phyloP scores from a whole-genome alignment of 2,329 filamentous ascomycete genomes.

The Hirsutella minnesotensis region DNA sequence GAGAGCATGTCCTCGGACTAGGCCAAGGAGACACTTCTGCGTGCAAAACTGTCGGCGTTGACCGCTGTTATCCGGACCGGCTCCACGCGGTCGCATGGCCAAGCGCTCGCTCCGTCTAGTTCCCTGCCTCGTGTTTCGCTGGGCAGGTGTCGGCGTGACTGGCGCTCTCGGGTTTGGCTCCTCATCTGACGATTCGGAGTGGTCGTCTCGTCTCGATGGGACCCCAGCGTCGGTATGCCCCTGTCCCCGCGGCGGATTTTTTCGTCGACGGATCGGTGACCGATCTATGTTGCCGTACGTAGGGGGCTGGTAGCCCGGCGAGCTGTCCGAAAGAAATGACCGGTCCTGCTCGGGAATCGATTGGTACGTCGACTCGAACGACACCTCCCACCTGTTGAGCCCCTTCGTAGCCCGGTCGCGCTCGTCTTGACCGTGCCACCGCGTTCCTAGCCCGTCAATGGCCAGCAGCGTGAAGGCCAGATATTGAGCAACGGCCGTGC shows the following conservation, averaged over 20 bases:
- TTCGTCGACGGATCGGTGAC: slow-evolving; percentile 2
- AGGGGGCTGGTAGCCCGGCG: too few relatives aligned
- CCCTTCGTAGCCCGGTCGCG: slow-evolving; percentile 8
- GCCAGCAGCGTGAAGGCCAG: too few relatives aligned
- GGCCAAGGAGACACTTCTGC: slow-evolving; percentile 24
- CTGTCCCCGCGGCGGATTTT: too few relatives aligned
- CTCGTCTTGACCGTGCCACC: not conserved
- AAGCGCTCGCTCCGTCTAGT: slow-evolving; percentile 10
- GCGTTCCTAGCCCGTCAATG: not conserved
- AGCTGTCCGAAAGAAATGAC: too few relatives aligned
- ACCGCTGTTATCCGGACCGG: not conserved
- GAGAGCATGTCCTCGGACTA: slow-evolving; percentile 16
- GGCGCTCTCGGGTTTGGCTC: not conserved
- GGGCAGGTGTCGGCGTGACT: not conserved
- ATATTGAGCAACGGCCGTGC: too few relatives aligned
- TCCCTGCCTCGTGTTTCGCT: not conserved
- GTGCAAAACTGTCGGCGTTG: slow-evolving; percentile 22
- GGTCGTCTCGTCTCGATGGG: not conserved
- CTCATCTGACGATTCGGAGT: not conserved
- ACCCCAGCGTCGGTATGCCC: too few relatives aligned
- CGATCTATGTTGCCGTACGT: slow-evolving; percentile 8
- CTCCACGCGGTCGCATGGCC: slow-evolving; percentile 3
- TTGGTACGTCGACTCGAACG: slow-evolving; percentile 12
- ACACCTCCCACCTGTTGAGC: slow-evolving; percentile 8
- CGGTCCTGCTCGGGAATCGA: slow-evolving; percentile 12